These are phyloP conservation scores for Austroboletus festivus DNA, from an alignment of 768 basidiomycete genomes.

Conservation along the genomic window DNA sequence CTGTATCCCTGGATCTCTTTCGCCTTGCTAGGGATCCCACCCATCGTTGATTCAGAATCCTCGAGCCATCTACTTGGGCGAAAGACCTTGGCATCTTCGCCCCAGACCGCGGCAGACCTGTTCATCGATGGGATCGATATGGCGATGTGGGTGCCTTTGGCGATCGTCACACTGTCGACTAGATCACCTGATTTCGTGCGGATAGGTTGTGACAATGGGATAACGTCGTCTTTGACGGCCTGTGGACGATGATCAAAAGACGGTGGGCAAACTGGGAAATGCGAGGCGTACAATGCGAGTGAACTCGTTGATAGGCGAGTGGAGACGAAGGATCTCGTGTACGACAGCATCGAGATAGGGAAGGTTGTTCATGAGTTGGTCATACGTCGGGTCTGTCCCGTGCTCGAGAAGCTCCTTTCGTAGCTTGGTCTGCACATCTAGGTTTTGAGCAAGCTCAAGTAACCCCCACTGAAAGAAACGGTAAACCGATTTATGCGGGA, in stretches of 20 bases:
- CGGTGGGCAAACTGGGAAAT: background rate
- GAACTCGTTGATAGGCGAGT: background rate
- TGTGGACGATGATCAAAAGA: background rate
- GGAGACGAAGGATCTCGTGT: background rate
- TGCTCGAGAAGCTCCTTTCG: background rate
- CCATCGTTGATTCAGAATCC: background rate
- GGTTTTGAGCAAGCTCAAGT: background rate
- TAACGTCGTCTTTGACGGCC: background rate
- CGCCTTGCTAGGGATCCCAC: conserved; percentile 9
- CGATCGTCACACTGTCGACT: background rate
- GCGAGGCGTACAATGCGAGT: background rate
- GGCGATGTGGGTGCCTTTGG: background rate
- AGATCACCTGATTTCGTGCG: background rate
- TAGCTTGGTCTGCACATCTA: background rate
- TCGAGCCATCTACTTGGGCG: background rate
- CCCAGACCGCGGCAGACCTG: background rate
- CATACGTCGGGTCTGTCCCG: background rate
- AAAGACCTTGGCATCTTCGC: background rate
- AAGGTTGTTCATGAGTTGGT: background rate
- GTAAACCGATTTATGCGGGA: background rate
- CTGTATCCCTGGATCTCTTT: conserved; percentile 46
- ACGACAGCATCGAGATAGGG: background rate
- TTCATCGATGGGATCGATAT: background rate
- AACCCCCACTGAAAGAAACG: background rate
- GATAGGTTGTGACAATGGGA: background rate